phyloP scores from a whole-genome alignment of 179 eudicot genomes.

The Vitellaria paradoxa region DNA sequence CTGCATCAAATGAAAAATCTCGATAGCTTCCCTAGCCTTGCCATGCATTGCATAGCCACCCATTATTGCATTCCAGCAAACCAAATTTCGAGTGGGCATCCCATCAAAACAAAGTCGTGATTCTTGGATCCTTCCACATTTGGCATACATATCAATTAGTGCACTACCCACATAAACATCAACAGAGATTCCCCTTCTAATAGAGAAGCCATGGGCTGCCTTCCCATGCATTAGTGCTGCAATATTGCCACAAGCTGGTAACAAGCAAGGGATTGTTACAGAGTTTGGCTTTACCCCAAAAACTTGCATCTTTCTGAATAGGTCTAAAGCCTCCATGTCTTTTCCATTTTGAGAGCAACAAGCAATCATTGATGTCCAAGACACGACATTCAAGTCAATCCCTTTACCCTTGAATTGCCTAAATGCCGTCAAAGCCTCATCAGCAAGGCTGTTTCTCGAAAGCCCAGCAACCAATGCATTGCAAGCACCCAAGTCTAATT shows the following conservation, averaged over 20 bases:
- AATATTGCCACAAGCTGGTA: conserved; percentile 74
- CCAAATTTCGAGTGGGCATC: conserved; percentile 45
- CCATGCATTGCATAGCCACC: conserved; percentile 77
- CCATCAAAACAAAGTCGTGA: conserved; percentile 45
- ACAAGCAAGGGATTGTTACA: conserved; percentile 79
- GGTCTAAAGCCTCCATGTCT: conserved; percentile 80
- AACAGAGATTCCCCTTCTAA: conserved; percentile 37
- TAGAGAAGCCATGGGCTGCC: conserved; percentile 55
- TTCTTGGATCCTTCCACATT: conserved; percentile 50
- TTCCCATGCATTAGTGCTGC: conserved; percentile 54
- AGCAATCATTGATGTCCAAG: conserved; percentile 90
- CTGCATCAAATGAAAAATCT: conserved; percentile 47
- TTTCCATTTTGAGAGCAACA: conserved; percentile 86
- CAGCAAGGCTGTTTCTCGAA: conserved; percentile 67
- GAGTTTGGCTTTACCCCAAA: conserved; percentile 74
- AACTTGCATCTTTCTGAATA: conserved; percentile 76
- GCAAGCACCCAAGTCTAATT: conserved; percentile 59
- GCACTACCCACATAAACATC: conserved; percentile 72
- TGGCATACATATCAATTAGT: conserved; percentile 79
- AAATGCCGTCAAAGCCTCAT: conserved; percentile 57
- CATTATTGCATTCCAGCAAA: conserved; percentile 62
- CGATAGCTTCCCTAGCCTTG: conserved; percentile 54
- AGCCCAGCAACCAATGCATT: conserved; percentile 76
- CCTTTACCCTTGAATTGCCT: conserved; percentile 38
- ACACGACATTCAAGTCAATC: conserved; percentile 68